These are phyloP conservation scores for Teunomyces gatunensis DNA, from an alignment of 805 yeast species.

Conservation along the genomic window DNA sequence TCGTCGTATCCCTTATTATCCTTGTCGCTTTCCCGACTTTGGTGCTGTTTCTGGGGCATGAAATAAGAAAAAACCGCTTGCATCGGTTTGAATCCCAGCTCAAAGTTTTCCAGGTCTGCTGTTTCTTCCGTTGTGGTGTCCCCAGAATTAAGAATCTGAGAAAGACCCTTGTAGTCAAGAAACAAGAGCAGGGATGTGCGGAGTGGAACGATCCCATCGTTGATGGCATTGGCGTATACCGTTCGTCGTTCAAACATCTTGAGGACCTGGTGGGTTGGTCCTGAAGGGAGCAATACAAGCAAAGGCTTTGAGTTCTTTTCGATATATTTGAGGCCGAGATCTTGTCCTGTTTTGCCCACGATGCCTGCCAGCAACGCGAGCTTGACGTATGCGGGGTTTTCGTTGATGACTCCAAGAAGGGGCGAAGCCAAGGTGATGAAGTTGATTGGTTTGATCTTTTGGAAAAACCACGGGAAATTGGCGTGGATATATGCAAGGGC, in stretches of 20 bases:
- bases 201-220: slow-evolving; percentile 95
- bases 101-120: not conserved
- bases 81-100: slow-evolving; percentile 23
- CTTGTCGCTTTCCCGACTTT: slow-evolving; percentile 5
- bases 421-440: slow-evolving; percentile 88
- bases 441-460: slow-evolving; percentile 64
- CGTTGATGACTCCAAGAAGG: slow-evolving; percentile 80
- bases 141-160: slow-evolving; percentile 11
- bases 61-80: slow-evolving; percentile 40
- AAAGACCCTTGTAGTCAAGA: slow-evolving; percentile 74
- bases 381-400: slow-evolving; percentile 82
- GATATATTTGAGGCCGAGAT: slow-evolving; percentile 61
- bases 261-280: slow-evolving; percentile 66
- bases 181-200: slow-evolving; percentile 84
- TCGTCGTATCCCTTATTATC: slow-evolving; percentile 10
- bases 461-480: slow-evolving; percentile 70
- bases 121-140: slow-evolving; percentile 9
- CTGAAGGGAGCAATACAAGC: slow-evolving; percentile 69
- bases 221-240: slow-evolving; percentile 80
- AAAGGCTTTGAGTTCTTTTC: slow-evolving; percentile 57
- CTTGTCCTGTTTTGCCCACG: slow-evolving; percentile 92
- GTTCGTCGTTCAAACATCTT: slow-evolving; percentile 69
- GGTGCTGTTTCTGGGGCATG: slow-evolving; percentile 39
- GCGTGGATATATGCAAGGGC: slow-evolving; percentile 77
- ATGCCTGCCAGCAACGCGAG: slow-evolving; percentile 83